Conservation (phyloP, 2,329 filamentous ascomycete species). For the Xylaria multiplex region DNA sequence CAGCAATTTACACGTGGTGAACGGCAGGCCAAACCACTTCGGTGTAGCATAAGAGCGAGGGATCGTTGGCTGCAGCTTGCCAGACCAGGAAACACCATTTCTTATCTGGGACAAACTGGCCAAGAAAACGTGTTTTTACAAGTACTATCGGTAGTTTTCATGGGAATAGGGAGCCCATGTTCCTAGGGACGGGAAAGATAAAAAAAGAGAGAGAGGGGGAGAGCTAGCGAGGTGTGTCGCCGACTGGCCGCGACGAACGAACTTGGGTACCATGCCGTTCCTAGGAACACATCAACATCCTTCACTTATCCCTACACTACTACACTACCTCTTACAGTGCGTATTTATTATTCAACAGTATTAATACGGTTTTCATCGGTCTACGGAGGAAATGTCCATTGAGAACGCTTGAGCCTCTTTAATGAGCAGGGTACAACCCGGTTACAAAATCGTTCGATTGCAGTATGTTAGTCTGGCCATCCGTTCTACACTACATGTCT, state of each 20-base stretch:
- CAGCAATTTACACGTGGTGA: slow-evolving; percentile 11
- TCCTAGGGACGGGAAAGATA: not conserved
- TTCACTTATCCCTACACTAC: not conserved
- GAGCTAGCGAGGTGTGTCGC: not conserved
- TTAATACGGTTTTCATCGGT: not conserved
- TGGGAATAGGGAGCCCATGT: not conserved
- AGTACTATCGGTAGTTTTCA: not conserved
- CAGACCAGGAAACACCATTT: slow-evolving; percentile 3
- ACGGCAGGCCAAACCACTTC: not conserved
- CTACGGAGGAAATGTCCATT: not conserved
- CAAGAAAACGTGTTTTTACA: slow-evolving; percentile 8
- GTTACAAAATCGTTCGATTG: slow-evolving; percentile 26
- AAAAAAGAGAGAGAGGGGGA: not conserved
- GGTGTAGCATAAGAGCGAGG: slow-evolving; percentile 7
- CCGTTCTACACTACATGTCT: no score
- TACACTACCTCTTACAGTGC: not conserved
- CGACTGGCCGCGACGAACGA: not conserved
- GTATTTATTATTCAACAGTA: not conserved
- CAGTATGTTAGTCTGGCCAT: slow-evolving; percentile 16
- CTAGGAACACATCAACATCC: not conserved
- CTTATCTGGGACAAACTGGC: slow-evolving; percentile 2
- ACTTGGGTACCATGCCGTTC: not conserved
- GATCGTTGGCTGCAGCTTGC: slow-evolving; percentile 16
- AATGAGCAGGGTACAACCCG: slow-evolving; percentile 22
- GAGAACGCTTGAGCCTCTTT: slow-evolving; percentile 6